Evolutionary conservation across 768 basidiomycete species (phyloP), one percentile per base, ranked within the genome.

Genomic region (Boletus rex-veris): DNA sequence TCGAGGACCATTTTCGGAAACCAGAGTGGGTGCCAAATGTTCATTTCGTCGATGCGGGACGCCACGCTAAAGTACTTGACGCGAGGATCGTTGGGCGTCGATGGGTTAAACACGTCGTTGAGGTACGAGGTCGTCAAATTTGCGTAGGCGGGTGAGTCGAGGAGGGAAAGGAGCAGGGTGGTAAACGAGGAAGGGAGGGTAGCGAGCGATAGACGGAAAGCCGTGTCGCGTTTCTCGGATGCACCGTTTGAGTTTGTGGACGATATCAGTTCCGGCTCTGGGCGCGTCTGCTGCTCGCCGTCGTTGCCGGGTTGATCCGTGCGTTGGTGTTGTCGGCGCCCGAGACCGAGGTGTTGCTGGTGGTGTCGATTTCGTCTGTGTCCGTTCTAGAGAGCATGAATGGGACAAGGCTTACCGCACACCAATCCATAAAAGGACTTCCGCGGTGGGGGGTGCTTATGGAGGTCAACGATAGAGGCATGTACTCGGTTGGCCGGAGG

Each of bases 341-440:
- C 97, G 33, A 99, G 83, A 8, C 97, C 97, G 60, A 99, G 90
- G 62, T 96, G 89, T 42, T 88, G 89, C 88, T 92, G 59, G 42
- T 43, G 54, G 48, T 38, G 47, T 68, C 48, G 43, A 42, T 44
- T 35, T 55, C 37, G 45, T 68, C 55, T 54, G 59, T 53, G 39
- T 53, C 54, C 44, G 16, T 24, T 48, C 59, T 43, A 33, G 9
- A 8, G 1, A 36, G 55, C 9, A 46, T 54, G 51, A 51, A 55
- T 36, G 46, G 26, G 54, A 49, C 36, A 28, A 38, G 44, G 33
- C 88, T 64, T 64, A 90, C 91, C 45, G 83, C 79, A 74, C 96
- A 98, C 97, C 97, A 99, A 68, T 97, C 92, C 97, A 99, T 99
- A 71, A 99, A 98, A 1, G 96, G 94, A 61, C 90, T 92, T 33